Evolutionary conservation across 257 asterid genomes (phyloP), one percentile per base, ranked within the genome.

Genomic region (Agastache rugosa): DNA sequence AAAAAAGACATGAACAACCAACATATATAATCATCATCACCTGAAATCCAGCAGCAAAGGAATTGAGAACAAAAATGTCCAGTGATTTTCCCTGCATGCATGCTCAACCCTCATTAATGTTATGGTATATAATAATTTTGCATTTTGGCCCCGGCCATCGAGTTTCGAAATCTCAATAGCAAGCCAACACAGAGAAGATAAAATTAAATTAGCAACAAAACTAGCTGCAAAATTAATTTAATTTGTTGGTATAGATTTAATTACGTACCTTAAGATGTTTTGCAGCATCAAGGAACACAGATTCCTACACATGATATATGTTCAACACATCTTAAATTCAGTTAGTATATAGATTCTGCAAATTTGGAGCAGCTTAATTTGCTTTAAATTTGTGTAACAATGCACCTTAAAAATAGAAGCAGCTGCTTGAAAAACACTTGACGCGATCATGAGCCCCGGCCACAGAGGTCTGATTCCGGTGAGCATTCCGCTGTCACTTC

Each of bases 41-140:
- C 96, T 92, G 97, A 87, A 90, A 92, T 73, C 88, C 94, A 76
- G 97, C 87, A 72, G 94, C 94, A 81, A 92, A 90, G 48, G 97
- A 87, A 82, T 89, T 92, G 79, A 92, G 91, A 9, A 92, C 92
- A 74, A 92, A 90, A 67, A 87, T 82, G 83, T 92, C 97, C 73
- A 92, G 81, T 71, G 85, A 75, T 80, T 80, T 87, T 27, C 92
- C 97, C 97, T 92, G 86, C 42, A 68, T 72, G 27, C 19, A 45
- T 5, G 20, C 20, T 10, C 15, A 31, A 31, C 37, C 7, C 6
- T 31, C 37, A n/a, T n/a, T n/a, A 31, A 31, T 31, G 37, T 31
- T 31, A 31, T 31, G 37, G 37, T 5, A 31, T 31, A n/a, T n/a
- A n/a, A n/a, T n/a, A n/a, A n/a, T 31, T 4, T 31, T 31, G 7